A percentile compares a stretch with the other conserved stretches of the same genome.
Evolutionary conservation across 1,284 basidiomycete genomes (phyloP).

Genomic region (Papiliotrema nemorosa): DNA sequence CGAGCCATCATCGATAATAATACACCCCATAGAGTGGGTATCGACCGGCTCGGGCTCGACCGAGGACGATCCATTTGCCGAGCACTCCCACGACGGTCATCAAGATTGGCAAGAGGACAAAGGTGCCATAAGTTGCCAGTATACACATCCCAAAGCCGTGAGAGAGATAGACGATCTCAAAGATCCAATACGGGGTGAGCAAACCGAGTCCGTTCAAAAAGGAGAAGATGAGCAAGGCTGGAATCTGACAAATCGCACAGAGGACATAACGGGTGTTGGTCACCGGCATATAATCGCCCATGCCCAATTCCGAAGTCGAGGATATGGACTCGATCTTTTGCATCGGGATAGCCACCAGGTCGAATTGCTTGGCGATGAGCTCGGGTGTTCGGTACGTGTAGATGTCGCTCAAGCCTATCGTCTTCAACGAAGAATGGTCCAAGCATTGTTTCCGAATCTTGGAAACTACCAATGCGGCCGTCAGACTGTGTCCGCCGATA

Average conservation of each 20-base stretch:
- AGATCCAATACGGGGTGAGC: constrained; percentile 2
- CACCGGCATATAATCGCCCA: background rate
- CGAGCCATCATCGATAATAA: constrained; percentile 7
- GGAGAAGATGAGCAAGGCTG: background rate
- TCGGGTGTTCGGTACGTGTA: constrained; percentile 1
- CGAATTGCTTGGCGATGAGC: background rate
- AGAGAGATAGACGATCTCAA: background rate
- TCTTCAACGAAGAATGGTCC: background rate
- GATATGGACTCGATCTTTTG: background rate
- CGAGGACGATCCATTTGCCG: background rate
- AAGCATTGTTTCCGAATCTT: background rate
- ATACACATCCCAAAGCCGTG: background rate
- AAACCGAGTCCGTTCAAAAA: background rate
- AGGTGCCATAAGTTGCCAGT: background rate
- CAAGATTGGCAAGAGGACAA: background rate
- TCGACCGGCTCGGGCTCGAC: background rate
- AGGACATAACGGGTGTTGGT: background rate
- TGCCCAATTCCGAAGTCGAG: background rate
- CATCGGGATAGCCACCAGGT: background rate
- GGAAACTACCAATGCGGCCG: constrained; percentile 1
- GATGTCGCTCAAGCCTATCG: constrained; percentile 1
- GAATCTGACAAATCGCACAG: constrained; percentile 1
- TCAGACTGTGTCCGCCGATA: constrained; percentile 5
- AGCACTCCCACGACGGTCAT: background rate
- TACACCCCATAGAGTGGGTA: constrained; percentile 4